Evolutionary conservation across 208 protist genomes (phyloP).

Genomic region (Perkinsela sp.): DNA sequence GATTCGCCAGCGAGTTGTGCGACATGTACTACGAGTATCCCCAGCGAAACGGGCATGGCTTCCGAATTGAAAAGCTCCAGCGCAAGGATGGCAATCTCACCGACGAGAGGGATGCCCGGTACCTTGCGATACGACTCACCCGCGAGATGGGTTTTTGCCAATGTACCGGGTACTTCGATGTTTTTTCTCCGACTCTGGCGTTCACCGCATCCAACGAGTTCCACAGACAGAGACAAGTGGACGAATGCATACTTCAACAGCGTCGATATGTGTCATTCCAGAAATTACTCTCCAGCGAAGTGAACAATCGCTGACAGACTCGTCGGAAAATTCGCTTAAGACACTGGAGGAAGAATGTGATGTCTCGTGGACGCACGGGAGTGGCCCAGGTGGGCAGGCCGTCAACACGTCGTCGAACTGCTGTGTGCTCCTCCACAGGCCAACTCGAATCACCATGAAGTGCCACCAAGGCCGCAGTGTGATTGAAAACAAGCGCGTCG

Average conservation of each 20-base stretch:
- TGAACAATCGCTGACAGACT: neutral
- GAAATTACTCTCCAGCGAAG: constrained; percentile 21
- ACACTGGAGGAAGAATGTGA: constrained; percentile 46
- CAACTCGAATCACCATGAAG: constrained; percentile 58
- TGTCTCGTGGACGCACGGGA: constrained; percentile 50
- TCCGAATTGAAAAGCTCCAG: neutral
- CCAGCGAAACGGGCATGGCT: neutral
- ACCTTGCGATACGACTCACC: neutral
- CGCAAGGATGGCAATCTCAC: neutral
- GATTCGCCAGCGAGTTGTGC: constrained; percentile 44
- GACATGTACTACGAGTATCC: constrained; percentile 32
- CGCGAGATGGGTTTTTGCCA: neutral
- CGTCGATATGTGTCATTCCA: constrained; percentile 48
- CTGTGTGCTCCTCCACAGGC: constrained; percentile 41
- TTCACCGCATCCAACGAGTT: constrained; percentile 65
- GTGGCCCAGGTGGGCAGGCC: constrained; percentile 48
- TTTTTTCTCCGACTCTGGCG: constrained; percentile 52
- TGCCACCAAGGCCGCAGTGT: constrained; percentile 55
- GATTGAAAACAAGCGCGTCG: constrained; percentile 51
- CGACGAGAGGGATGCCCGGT: neutral
- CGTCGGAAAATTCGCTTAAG: constrained; percentile 18
- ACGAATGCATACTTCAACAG: constrained; percentile 66
- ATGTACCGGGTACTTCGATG: constrained; percentile 5
- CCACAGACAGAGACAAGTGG: constrained; percentile 45
- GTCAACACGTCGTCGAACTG: constrained; percentile 65